Conservation (phyloP, 2,329 filamentous ascomycete species). For the Thermoascus crustaceus region DNA sequence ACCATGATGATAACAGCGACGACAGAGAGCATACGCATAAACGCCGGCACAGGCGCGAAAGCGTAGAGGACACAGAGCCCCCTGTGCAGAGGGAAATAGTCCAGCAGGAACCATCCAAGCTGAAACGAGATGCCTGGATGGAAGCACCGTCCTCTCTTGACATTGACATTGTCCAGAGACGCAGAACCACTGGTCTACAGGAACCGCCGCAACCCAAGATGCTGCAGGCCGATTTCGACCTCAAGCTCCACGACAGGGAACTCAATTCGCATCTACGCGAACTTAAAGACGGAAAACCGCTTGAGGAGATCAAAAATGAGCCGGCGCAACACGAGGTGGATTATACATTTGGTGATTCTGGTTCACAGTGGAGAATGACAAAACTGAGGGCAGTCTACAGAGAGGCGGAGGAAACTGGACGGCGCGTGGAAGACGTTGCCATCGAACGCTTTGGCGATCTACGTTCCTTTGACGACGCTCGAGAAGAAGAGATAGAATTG, state of each 20-base stretch:
- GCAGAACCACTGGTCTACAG: constrained; percentile 50
- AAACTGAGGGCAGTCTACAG: constrained; percentile 81
- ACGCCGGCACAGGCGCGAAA: constrained; percentile 35
- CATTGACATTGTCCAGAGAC: constrained; percentile 65
- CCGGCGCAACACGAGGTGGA: constrained; percentile 55
- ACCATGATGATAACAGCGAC: constrained; percentile 45
- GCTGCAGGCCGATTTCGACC: constrained; percentile 52
- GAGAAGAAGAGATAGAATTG: constrained; percentile 87
- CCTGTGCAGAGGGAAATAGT: constrained; percentile 18
- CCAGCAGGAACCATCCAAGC: constrained; percentile 35
- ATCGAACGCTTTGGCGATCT: constrained; percentile 73
- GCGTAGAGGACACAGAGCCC: constrained; percentile 37
- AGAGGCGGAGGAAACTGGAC: constrained; percentile 63
- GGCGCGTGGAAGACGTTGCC: constrained; percentile 72
- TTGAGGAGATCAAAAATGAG: constrained; percentile 47
- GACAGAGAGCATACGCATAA: constrained; percentile 42
- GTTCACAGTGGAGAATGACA: constrained; percentile 93
- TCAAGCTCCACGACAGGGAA: constrained; percentile 70
- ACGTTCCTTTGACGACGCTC: constrained; percentile 79
- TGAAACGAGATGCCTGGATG: constrained; percentile 89
- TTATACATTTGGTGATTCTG: constrained; percentile 82
- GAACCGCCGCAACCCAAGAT: constrained; percentile 33
- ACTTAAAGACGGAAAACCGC: constrained; percentile 48
- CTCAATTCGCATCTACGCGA: constrained; percentile 64
- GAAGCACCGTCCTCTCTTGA: constrained; percentile 72